Conservation (phyloP, 2,329 filamentous ascomycete genomes). For the Huntiella moniliformis region DNA sequence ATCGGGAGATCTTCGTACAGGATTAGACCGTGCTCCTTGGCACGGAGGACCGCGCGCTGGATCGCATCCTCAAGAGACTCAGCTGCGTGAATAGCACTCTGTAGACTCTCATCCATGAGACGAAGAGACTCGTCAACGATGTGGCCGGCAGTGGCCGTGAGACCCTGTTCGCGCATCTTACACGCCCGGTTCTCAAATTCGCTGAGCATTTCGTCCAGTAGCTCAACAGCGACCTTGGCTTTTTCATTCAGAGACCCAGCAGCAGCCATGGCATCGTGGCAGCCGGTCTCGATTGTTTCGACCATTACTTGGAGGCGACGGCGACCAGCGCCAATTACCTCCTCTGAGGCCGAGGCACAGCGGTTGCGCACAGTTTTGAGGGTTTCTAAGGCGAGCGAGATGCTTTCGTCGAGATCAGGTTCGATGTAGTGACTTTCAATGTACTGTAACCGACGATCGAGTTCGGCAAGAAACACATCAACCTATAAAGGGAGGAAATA, state of each 20-base stretch:
- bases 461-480: constrained; percentile 64
- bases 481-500: constrained; percentile 27
- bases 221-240: constrained; percentile 65
- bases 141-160: constrained; percentile 46
- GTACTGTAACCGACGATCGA: constrained; percentile 72
- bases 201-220: constrained; percentile 68
- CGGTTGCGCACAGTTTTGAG: constrained; percentile 71
- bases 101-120: constrained; percentile 64
- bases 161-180: constrained; percentile 58
- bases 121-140: constrained; percentile 65
- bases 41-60: constrained; percentile 54
- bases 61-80: constrained; percentile 71
- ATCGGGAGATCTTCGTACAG: constrained; percentile 76
- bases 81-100: constrained; percentile 64
- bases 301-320: constrained; percentile 75
- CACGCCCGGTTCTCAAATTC: constrained; percentile 73
- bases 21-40: constrained; percentile 65
- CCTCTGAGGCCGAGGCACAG: constrained; percentile 78
- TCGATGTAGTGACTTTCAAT: constrained; percentile 69
- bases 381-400: constrained; percentile 69
- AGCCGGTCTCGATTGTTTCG: constrained; percentile 73
- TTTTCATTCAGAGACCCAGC: constrained; percentile 85
- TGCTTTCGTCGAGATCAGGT: constrained; percentile 61
- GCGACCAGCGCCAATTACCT: constrained; percentile 71
- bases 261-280: constrained; percentile 67